Evolutionary conservation across 768 basidiomycete species (phyloP), one percentile per base, ranked within the genome.

Genomic region (Hortiboletus campestris): DNA sequence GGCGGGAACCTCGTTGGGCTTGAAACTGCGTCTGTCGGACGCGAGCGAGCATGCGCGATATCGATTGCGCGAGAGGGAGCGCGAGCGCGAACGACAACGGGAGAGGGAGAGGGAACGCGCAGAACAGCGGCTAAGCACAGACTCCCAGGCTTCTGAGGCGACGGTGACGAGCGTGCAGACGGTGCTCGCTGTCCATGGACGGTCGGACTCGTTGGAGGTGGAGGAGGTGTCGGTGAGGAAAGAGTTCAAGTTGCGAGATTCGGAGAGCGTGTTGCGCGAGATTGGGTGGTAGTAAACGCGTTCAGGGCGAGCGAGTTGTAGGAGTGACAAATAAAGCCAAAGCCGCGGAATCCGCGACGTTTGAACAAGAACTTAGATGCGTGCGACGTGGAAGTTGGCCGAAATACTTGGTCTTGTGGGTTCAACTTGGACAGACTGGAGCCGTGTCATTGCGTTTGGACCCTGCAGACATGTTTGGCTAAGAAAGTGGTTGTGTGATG

Each of bases 1-100:
- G 0, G 7, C 19, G 14, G 64, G 65, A 1, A 66, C 61, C 0
- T 0, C 25, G 38, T 31, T 64, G 31, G 65, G 59, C 7, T 25
- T 66, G 35, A 65, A 54, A 25, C 2, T 66, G 22, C 65, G 65
- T 34, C 38, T 65, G 34, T 66, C 65, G 43, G 63, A 67, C 32
- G 66, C 66, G 25, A 65, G 63, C 49, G 63, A 67, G 42, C 63
- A 63, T 29, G 63, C 57, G 7, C 54, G 29, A 1, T 67, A 63
- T 41, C 57, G 65, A 3, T 19, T 43, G 19, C 66, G 66, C 25
- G 65, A 66, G 57, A 58, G n/a, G 28, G 61, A 66, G 17, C 62
- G 65, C 9, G 46, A 64, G 10, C 65, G 45, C 7, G 29, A 56
- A 17, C 56, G 57, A 20, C 51, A 43, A 22, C 17, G 29, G 1